Evolutionary conservation across 2,329 filamentous ascomycete species (phyloP).

Genomic region (Colletotrichum paranaense): DNA sequence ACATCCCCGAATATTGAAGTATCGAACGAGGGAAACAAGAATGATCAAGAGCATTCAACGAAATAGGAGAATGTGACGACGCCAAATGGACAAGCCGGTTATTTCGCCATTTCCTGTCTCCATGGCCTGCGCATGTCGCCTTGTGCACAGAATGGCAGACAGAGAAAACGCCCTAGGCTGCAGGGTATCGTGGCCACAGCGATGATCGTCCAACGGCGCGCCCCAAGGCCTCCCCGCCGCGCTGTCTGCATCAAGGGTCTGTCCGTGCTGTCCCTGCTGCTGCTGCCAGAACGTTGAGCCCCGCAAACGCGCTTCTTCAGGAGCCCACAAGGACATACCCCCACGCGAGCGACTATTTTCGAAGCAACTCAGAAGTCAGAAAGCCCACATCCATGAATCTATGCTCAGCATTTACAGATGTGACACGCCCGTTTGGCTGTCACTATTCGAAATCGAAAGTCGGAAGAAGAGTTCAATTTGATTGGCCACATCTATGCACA

Average conservation of each 20-base stretch:
- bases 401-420: background rate
- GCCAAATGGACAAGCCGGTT: background rate
- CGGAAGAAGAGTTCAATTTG: background rate
- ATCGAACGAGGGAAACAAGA: background rate
- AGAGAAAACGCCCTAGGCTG: background rate
- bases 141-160: background rate
- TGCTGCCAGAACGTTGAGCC: conserved; percentile 2
- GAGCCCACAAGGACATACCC: background rate
- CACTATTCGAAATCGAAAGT: background rate
- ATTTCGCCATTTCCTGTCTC: background rate
- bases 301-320: background rate
- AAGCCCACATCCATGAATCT: no score
- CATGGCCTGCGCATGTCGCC: background rate
- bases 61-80: background rate
- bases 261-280: background rate
- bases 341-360: background rate
- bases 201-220: background rate
- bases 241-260: conserved; percentile 7
- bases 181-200: background rate
- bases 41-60: background rate
- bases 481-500: background rate
- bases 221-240: background rate
- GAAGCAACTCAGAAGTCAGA: background rate
- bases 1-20: background rate
- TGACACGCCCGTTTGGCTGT: background rate